These are phyloP conservation scores for Dryas drummondii DNA, from an alignment of 306 rosid genomes.

Conservation along the genomic window DNA sequence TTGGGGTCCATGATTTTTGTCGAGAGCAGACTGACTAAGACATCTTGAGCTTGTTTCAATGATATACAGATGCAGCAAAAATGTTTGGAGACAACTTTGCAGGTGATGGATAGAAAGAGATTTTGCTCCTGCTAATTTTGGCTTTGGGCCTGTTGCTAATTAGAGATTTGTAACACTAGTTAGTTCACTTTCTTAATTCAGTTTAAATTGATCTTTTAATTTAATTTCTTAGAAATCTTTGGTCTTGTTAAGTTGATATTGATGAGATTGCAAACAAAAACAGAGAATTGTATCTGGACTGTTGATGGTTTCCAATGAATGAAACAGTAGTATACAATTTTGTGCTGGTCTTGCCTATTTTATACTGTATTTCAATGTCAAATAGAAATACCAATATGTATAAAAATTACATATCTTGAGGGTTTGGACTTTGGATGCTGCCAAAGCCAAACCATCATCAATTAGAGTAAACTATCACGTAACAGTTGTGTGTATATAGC, in stretches of 20 bases:
- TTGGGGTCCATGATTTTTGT: constrained; percentile 3
- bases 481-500: too few species aligned
- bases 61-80: constrained; percentile 13
- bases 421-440: too few species aligned
- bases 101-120: constrained; percentile 19
- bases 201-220: neutral
- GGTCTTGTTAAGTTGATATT: neutral
- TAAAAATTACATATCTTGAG: too few species aligned
- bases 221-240: neutral
- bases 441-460: too few species aligned
- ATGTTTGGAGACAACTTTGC: constrained; percentile 14
- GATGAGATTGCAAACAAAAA: neutral
- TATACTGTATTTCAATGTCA: neutral
- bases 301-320: neutral
- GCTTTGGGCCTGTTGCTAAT: neutral
- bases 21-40: neutral
- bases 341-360: too few species aligned
- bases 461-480: too few species aligned
- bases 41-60: neutral
- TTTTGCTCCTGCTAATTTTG: constrained; percentile 6
- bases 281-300: neutral
- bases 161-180: neutral
- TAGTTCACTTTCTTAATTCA: neutral
- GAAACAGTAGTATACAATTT: neutral
- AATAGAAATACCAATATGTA: neutral